Evolutionary conservation across 306 rosid genomes (phyloP), one percentile per base, ranked within the genome.

Genomic region (Prunus campanulata): DNA sequence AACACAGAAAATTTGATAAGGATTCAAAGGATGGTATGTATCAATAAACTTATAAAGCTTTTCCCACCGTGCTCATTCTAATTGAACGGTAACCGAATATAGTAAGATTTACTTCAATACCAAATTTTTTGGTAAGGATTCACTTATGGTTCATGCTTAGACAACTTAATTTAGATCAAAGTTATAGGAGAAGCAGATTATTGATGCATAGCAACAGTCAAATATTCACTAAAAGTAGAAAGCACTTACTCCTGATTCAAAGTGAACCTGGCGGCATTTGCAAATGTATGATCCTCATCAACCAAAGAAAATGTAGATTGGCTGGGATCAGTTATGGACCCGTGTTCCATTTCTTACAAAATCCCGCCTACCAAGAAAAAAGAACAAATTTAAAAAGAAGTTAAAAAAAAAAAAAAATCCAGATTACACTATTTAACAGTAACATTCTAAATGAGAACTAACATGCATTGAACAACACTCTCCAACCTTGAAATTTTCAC

Each of bases 261-360:
- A 63, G 88, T 82, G 86, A 85, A 87, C 80, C 95, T 84, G 72
- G 89, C 27, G 24, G 98, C 68, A 70, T 91, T 93, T 15, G 95
- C 95, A 16, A 93, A 71, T 11, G 97, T 93, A 66, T 93, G 93
- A 91, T 89, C 97, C 76, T 89, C 97, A 35, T 89, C 93, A 0
- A 66, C 54, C 18, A 91, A 64, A 52, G 93, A 89, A 81, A 93
- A 91, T 22, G 96, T 88, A 20, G 97, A 85, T 70, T 88, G 86
- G 50, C 81, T 86, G 54, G 70, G 81, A 85, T 91, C 93, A 6
- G 85, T 68, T 22, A 80, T 57, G 2, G 98, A 81, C 16, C 94
- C 93, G 52, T 75, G 91, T 55, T 93, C 95, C 98, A 90, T 89
- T 14, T 66, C 82, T 39, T n/a, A 52, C 22, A 72, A 22, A 44